Evolutionary conservation across 768 basidiomycete species (phyloP).

Genomic region (Sutorius australiensis): DNA sequence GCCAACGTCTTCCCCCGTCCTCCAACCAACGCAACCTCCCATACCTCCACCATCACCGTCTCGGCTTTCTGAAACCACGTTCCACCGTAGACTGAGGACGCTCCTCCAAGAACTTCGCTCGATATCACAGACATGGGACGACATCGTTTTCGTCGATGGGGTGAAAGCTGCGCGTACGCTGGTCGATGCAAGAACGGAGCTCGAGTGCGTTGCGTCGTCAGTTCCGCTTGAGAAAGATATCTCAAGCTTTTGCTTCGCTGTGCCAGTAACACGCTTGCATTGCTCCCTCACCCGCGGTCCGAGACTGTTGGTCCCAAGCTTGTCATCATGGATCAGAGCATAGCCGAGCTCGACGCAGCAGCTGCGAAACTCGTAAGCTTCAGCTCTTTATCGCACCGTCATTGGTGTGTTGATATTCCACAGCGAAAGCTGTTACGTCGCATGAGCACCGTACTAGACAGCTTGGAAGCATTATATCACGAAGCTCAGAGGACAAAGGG

Average conservation of each 20-base stretch:
- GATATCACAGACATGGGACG: conserved; percentile 74
- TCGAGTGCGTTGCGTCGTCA: conserved; percentile 60
- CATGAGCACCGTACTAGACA: conserved; percentile 62
- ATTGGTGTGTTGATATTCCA: not conserved
- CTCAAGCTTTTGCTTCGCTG: not conserved
- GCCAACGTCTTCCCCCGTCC: conserved; percentile 63
- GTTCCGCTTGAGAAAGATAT: not conserved
- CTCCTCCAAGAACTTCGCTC: conserved; percentile 64
- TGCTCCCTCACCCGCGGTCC: conserved; percentile 55
- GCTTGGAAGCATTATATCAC: conserved; percentile 55
- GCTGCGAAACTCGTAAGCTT: conserved; percentile 61
- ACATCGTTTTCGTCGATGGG: conserved; percentile 76
- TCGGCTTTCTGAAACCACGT: conserved; percentile 59
- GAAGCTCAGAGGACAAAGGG: conserved; percentile 74
- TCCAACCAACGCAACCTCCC: conserved; percentile 34
- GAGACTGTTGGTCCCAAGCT: conserved; percentile 65
- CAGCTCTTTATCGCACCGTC: not conserved
- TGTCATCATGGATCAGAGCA: conserved; percentile 60
- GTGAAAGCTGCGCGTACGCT: conserved; percentile 68
- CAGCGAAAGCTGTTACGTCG: conserved; percentile 70
- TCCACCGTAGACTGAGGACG: conserved; percentile 73
- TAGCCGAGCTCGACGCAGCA: conserved; percentile 55
- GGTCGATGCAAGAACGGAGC: conserved; percentile 76
- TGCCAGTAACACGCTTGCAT: conserved; percentile 59
- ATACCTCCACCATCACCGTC: conserved; percentile 43